Percentiles rank a stretch among this genome's conserved stretches.
These are phyloP conservation scores for Postia placenta DNA, from an alignment of 768 basidiomycete species.

Conservation along the genomic window DNA sequence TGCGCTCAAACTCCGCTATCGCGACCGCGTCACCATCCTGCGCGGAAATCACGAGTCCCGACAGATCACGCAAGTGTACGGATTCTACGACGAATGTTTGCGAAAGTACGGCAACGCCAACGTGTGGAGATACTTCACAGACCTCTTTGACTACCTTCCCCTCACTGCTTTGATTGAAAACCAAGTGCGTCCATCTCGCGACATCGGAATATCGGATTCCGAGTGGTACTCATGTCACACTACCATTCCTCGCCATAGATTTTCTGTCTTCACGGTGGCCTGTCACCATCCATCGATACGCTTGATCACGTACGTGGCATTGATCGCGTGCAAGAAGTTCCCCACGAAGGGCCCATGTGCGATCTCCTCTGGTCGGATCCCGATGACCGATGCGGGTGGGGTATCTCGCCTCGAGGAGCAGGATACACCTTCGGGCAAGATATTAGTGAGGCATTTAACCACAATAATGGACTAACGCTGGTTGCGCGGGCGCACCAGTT, in stretches of 20 bases:
- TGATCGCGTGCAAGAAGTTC: slow-evolving; percentile 98
- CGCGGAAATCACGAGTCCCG: slow-evolving; percentile 98
- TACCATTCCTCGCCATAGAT: slow-evolving; percentile 47
- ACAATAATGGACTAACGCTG: slow-evolving; percentile 96
- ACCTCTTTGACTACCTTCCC: slow-evolving; percentile 96
- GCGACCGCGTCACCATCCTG: slow-evolving; percentile 95
- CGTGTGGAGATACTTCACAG: slow-evolving; percentile 99
- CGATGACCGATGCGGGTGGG: slow-evolving; percentile 99
- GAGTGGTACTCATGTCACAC: neutral
- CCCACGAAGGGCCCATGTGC: slow-evolving; percentile 99
- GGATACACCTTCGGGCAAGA: slow-evolving; percentile 99
- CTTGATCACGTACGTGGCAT: slow-evolving; percentile 98
- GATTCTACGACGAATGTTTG: slow-evolving; percentile 99
- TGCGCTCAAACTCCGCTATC: slow-evolving; percentile 95
- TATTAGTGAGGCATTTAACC: slow-evolving; percentile 98
- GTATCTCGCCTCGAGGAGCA: slow-evolving; percentile 96
- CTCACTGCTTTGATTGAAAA: slow-evolving; percentile 98
- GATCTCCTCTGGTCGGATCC: slow-evolving; percentile 99
- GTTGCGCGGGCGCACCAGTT: slow-evolving; percentile 92
- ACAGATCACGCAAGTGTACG: slow-evolving; percentile 99
- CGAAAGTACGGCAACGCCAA: slow-evolving; percentile 99
- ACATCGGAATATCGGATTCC: slow-evolving; percentile 1
- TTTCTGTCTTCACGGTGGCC: slow-evolving; percentile 96
- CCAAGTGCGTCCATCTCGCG: slow-evolving; percentile 63
- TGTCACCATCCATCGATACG: slow-evolving; percentile 98